Base-by-base conservation (phyloP, 2,329 filamentous ascomycete species). In the Ophiocordyceps camponoti-floridani region DNA sequence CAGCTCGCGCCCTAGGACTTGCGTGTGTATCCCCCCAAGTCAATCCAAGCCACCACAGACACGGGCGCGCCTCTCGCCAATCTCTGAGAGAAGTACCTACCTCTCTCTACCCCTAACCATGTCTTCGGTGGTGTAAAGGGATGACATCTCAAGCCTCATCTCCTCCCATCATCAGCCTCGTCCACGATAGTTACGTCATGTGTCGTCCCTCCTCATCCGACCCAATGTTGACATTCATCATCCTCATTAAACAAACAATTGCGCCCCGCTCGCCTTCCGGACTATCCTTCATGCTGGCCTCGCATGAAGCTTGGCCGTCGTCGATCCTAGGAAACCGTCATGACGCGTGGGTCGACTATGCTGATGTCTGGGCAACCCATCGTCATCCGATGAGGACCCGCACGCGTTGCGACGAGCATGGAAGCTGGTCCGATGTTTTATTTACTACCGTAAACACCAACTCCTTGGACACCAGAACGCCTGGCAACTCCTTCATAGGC, bases 401-500 rank as follows among this genome's bases (percentile, higher is more conserved):
- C 16, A 38, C 16, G 35, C 35, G 16, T 38, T 38, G 14, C 9
- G 14, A 18, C 35, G 11, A 38, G 18, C 6, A 18, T 38, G 16
- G 35, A 7, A 16, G 35, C 35, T n/a, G 16, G 35, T 19, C 28
- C 28, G 28, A 11, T 38, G 7, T 23, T 19, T 16, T 10, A 38
- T 38, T 38, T 16, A 38, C 35, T 38, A 38, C 16, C 35, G 35
- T 38, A 38, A 38, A 16, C n/a, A 16, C 28, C 53, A 56, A 58
- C 51, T 52, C 55, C 55, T 38, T 53, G 50, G n/a, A 38, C 53
- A 56, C 57, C 56, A 48, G 31, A 60, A 60, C 58, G 56, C 57
- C 58, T 50, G 50, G 42, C 46, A 47, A 48, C 43, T 43, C 45
- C 43, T 43, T 31, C 37, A 23, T 26, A 30, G n/a, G 10, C 35